A percentile compares a stretch with the other conserved stretches of the same genome.
These are phyloP conservation scores for Mortierella hygrophila DNA, from an alignment of 192 early-diverging fungal species.

Conservation along the genomic window DNA sequence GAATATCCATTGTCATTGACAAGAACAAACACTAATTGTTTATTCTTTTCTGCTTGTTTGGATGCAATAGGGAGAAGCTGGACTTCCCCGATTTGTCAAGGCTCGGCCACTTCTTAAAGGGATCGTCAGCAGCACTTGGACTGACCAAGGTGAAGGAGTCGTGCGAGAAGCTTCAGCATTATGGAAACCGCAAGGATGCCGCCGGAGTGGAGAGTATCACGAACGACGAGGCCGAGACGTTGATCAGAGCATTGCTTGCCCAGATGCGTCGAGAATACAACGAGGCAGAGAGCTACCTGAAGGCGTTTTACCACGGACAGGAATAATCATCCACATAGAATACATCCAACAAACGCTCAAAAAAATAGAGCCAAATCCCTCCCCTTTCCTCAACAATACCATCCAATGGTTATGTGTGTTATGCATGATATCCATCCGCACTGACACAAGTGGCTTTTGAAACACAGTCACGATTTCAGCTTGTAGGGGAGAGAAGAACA, in stretches of 20 bases:
- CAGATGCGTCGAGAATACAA: conserved; percentile 77
- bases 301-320: conserved; percentile 75
- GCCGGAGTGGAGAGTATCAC: conserved; percentile 65
- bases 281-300: conserved; percentile 81
- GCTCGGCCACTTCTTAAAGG: conserved; percentile 94
- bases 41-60: background rate
- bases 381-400: background rate
- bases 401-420: background rate
- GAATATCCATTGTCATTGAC: background rate
- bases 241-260: conserved; percentile 69
- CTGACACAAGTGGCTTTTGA: conserved; percentile 31
- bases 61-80: conserved; percentile 55
- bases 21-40: background rate
- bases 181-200: conserved; percentile 78
- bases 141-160: conserved; percentile 83
- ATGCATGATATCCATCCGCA: too few species aligned
- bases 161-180: conserved; percentile 92
- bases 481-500: background rate
- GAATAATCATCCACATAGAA: conserved; percentile 14
- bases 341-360: background rate
- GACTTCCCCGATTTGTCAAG: conserved; percentile 83
- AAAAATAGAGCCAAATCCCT: background rate
- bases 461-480: conserved; percentile 5
- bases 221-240: conserved; percentile 70
- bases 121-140: conserved; percentile 90